Evolutionary conservation across 495 filamentous ascomycete genomes (phyloP).

Genomic region (Penicillium bialowiezense): DNA sequence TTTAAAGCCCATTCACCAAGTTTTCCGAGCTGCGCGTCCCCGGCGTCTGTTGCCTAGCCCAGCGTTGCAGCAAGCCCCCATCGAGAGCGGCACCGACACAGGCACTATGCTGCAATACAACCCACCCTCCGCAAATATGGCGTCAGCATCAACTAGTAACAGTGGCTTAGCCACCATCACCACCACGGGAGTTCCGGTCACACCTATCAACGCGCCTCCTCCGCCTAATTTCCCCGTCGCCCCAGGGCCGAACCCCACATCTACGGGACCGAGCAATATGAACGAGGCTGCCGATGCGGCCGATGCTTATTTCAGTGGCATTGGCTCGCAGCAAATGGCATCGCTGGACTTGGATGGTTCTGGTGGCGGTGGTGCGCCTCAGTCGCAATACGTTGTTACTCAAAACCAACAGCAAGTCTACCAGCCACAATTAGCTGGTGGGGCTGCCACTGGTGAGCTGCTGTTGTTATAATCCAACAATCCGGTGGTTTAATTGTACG

Average conservation of each 20-base stretch:
- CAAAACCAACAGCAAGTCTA: slow-evolving; percentile 54
- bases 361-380: slow-evolving; percentile 35
- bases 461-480: slow-evolving; percentile 35
- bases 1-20: slow-evolving; percentile 93
- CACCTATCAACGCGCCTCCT: slow-evolving; percentile 18
- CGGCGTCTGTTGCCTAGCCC: slow-evolving; percentile 75
- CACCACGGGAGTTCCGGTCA: slow-evolving; percentile 22
- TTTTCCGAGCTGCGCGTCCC: slow-evolving; percentile 88
- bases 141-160: slow-evolving; percentile 24
- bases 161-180: slow-evolving; percentile 25
- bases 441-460: slow-evolving; percentile 49
- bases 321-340: slow-evolving; percentile 69
- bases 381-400: slow-evolving; percentile 52
- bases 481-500: slow-evolving; percentile 14
- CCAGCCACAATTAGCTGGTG: slow-evolving; percentile 48
- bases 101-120: slow-evolving; percentile 30
- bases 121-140: slow-evolving; percentile 18
- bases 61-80: slow-evolving; percentile 69
- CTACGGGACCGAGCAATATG: slow-evolving; percentile 16
- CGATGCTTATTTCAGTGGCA: slow-evolving; percentile 78
- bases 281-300: slow-evolving; percentile 70
- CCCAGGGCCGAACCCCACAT: slow-evolving; percentile 17
- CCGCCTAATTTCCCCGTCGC: slow-evolving; percentile 16
- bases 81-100: slow-evolving; percentile 45
- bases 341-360: slow-evolving; percentile 55